Conservation (phyloP, 129 eudicot genomes). For the Mikania micrantha region DNA sequence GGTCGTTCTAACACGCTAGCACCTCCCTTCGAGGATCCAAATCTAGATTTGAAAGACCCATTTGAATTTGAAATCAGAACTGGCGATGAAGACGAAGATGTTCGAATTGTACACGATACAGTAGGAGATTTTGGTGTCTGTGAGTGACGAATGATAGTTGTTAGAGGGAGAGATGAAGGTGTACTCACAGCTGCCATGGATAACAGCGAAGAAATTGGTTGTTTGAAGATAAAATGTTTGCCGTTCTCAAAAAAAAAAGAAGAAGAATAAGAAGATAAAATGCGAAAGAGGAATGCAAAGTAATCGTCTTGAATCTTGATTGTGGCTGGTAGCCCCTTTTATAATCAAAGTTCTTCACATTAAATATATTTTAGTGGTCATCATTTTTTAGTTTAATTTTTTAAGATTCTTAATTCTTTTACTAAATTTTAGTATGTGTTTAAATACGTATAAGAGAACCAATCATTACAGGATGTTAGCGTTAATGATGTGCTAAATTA, state of each 20-base stretch:
- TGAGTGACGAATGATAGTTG: constrained; percentile 8
- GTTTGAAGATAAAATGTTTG: background rate
- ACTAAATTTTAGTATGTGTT: too few relatives aligned
- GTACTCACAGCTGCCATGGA: constrained; percentile 15
- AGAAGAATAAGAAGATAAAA: too few relatives aligned
- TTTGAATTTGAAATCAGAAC: constrained; percentile 17
- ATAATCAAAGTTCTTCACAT: too few relatives aligned
- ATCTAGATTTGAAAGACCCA: constrained; percentile 18
- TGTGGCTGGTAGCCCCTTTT: too few relatives aligned
- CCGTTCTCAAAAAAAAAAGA: too few relatives aligned
- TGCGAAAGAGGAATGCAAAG: too few relatives aligned
- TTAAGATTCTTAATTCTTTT: background rate
- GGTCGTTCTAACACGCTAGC: constrained; percentile 40
- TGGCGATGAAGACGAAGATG: constrained; percentile 13
- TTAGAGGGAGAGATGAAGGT: background rate
- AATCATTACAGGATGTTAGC: too few relatives aligned
- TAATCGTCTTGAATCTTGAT: too few relatives aligned
- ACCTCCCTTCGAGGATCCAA: constrained; percentile 41
- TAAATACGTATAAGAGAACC: too few relatives aligned
- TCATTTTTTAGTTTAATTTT: background rate
- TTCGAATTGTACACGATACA: background rate
- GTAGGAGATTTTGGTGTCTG: constrained; percentile 10
- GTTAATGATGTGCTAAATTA: too few relatives aligned
- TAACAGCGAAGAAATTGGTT: background rate
- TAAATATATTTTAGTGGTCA: background rate